Base-by-base conservation (phyloP, 2,329 filamentous ascomycete genomes). In the Rhynchosporium graminicola region DNA sequence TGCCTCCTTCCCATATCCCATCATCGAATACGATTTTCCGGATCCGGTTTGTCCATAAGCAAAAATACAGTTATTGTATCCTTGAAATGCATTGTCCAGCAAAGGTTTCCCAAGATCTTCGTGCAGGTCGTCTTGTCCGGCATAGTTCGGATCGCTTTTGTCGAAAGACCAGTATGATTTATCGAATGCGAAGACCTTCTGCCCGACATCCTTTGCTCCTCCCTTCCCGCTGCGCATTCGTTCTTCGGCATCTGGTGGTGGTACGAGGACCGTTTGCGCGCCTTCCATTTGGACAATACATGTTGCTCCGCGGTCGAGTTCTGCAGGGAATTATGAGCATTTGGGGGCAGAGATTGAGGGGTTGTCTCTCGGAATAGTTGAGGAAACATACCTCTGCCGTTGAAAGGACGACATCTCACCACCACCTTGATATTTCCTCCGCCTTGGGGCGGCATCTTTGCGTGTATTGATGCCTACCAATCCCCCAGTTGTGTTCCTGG, bases 401-500 rank as follows among this genome's bases (percentile, higher is more conserved):
- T 99, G 80, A 99, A 99, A 57, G 95, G 95, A 76, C 95, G 87
- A 72, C 90, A 88, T 80, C 95, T 87, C 82, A 99, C 95, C 82
- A 99, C 95, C 80, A 99, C 95, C 88, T 99, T 99, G 78, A 99
- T 99, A 76, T 99, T 99, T 75, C 95, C 93, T 79, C 90, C 92
- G 74, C 91, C 71, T 60, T 67, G 71, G 15, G 72, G 69, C 55
- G 73, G 63, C 74, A 75, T 75, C 45, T 67, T 71, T 69, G 65
- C 61, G 63, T 66, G 31, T 59, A 63, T 59, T 63, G 65, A 65
- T 65, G 62, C 45, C 59, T 54, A 52, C 63, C 60, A 51, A 62
- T 48, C 54, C 43, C 51, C 61, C 43, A 29, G 20, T 28, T 15
- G 9, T 56, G 57, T 57, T 38, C 59, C 62, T 26, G 61, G 46